Evolutionary conservation across 2,329 filamentous ascomycete species (phyloP).

Genomic region (Beauveria rudraprayagi): DNA sequence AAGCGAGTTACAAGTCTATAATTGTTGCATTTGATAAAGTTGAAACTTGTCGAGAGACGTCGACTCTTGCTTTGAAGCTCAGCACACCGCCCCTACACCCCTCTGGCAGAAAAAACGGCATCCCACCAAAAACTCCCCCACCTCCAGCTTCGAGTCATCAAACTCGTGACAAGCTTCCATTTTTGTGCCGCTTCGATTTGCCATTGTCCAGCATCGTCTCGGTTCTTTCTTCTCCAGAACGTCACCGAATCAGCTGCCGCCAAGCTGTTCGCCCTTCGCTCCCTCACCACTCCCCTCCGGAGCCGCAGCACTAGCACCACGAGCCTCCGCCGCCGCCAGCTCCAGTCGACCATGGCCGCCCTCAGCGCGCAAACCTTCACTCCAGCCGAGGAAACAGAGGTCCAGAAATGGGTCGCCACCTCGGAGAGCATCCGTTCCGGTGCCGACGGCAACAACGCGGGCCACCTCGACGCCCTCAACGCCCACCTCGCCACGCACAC

Average conservation of each 20-base stretch:
- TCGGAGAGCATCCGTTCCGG: constrained; percentile 53
- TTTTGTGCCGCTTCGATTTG: background rate
- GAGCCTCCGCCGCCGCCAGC: constrained; percentile 23
- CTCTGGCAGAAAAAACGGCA: constrained; percentile 11
- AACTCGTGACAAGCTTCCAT: background rate
- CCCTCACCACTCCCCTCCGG: constrained; percentile 27
- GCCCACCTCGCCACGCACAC: constrained; percentile 80
- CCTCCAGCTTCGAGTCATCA: constrained; percentile 2
- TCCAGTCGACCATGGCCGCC: constrained; percentile 47
- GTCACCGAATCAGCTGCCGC: constrained; percentile 4
- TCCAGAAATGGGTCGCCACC: constrained; percentile 81
- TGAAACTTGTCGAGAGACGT: background rate
- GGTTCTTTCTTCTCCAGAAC: background rate
- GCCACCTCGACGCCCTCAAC: constrained; percentile 71
- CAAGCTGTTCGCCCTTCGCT: constrained; percentile 40
- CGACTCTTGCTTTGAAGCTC: background rate
- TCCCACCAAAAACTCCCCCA: constrained; percentile 9
- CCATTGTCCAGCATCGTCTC: background rate
- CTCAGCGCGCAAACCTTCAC: constrained; percentile 64
- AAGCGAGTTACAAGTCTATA: no score
- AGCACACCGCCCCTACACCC: constrained; percentile 8
- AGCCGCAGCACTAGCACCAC: constrained; percentile 19
- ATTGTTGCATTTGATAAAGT: background rate
- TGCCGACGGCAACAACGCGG: constrained; percentile 50
- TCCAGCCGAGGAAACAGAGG: constrained; percentile 73